These are phyloP conservation scores for Kodamaea plutei DNA, from an alignment of 1,139 yeast genomes.

Conservation along the genomic window DNA sequence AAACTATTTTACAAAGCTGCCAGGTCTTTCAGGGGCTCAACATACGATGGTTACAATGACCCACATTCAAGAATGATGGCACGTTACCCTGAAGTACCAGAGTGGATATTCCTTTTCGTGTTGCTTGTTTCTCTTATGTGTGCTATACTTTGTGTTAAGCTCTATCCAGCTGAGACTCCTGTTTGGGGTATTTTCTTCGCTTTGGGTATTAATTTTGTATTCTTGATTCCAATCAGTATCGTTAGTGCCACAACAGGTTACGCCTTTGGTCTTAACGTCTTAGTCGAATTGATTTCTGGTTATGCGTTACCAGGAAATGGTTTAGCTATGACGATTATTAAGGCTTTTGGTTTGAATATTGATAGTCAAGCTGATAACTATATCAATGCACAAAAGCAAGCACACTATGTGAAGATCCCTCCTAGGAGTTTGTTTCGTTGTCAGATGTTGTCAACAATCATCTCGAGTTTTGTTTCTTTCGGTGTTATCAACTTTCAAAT, in stretches of 20 bases:
- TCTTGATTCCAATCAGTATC: slow-evolving; percentile 18
- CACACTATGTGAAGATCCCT: slow-evolving; percentile 32
- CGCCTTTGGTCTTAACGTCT: slow-evolving; percentile 17
- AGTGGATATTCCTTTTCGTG: slow-evolving; percentile 13
- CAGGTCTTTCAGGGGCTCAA: slow-evolving; percentile 9
- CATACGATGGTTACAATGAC: slow-evolving; percentile 14
- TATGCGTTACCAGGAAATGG: slow-evolving; percentile 21
- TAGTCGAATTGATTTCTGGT: slow-evolving; percentile 20
- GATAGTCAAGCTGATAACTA: slow-evolving; percentile 36
- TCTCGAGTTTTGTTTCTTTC: slow-evolving; percentile 23
- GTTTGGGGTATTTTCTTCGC: slow-evolving; percentile 22
- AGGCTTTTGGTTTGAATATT: slow-evolving; percentile 22
- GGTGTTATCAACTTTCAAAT: slow-evolving; percentile 29
- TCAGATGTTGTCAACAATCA: slow-evolving; percentile 27
- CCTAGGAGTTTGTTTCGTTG: slow-evolving; percentile 33
- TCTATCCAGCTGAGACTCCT: slow-evolving; percentile 20
- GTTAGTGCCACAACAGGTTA: slow-evolving; percentile 17
- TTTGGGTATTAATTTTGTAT: slow-evolving; percentile 18
- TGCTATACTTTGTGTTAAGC: slow-evolving; percentile 15
- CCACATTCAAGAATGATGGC: slow-evolving; percentile 15
- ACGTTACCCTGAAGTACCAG: slow-evolving; percentile 17
- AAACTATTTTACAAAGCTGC: slow-evolving; percentile 6
- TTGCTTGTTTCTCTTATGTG: slow-evolving; percentile 13
- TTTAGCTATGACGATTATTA: slow-evolving; percentile 18
- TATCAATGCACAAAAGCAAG: slow-evolving; percentile 34